Evolutionary conservation across 371 early-diverging fungal species (phyloP), one percentile per base, ranked within the genome.

Genomic region (Mucor indicus): DNA sequence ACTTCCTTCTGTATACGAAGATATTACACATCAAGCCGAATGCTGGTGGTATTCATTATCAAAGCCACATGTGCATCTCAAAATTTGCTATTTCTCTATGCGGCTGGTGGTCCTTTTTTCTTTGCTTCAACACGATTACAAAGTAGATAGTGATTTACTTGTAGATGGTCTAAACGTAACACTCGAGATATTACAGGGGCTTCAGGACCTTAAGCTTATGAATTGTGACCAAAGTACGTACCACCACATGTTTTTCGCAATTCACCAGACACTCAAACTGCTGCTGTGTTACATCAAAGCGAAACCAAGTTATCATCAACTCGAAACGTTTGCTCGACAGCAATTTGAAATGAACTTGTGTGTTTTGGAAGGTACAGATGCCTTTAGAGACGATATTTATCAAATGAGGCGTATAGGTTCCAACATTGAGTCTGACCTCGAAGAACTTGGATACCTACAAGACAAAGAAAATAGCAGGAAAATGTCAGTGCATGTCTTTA

Each of bases 141-240:
- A 11, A 7, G 43, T 54, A 4, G 13, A 24, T 7, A 22, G 48
- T 8, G 55, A 61, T n/a, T 54, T 67, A 31, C 25, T 69, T 1
- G 17, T 73, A 13, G 70, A 69, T 27, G 53, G 61, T 4, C 38
- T 73, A 3, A 44, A 65, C 20, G 60, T 62, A 6, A 69, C 60
- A 10, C 29, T 69, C 30, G 44, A 57, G 1, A 24, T 73, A 3
- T 47, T 73, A 1, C 62, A 62, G 32, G 48, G 61, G 0, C 33
- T 73, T 1, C 54, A 64, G n/a, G 41, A 67, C 15, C 48, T 73
- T 17, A 60, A 57, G 32, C 38, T 60, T 7, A 48, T 57, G 8
- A 61, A 61, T 0, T 73, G 74, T n/a, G 74, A 73, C n/a, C 70
- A 65, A 39, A 69, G 74, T 45, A 73, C 74, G 0, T 73, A 73